These are phyloP conservation scores for Coelastrella sp. DNA, from an alignment of 139 green algal species.

Conservation along the genomic window DNA sequence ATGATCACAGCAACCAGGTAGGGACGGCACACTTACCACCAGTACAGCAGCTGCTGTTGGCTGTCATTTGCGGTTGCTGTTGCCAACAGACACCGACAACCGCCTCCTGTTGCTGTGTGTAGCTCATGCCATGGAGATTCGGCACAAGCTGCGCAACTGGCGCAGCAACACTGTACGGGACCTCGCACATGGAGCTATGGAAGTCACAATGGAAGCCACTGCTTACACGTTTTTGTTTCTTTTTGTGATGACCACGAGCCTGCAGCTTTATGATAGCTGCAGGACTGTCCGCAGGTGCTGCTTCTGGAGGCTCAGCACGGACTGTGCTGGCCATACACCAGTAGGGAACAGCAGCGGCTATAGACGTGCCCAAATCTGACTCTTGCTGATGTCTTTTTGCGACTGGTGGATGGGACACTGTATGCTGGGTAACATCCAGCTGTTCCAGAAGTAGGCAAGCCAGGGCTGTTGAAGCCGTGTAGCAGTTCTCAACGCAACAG, in stretches of 20 bases:
- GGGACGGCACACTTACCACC: not conserved
- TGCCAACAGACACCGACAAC: not conserved
- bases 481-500: not conserved
- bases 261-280: not conserved
- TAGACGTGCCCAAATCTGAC: not conserved
- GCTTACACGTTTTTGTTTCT: not conserved
- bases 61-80: not conserved
- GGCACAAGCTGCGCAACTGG: not conserved
- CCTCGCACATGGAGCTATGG: slow-evolving; percentile 7
- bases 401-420: not conserved
- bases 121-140: not conserved
- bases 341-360: not conserved
- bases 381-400: not conserved
- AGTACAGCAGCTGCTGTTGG: not conserved
- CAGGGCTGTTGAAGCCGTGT: not conserved
- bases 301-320: slow-evolving; percentile 2
- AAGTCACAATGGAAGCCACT: not conserved
- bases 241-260: not conserved
- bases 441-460: not conserved
- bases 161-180: not conserved
- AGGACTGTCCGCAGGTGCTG: not conserved
- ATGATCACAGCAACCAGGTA: not conserved
- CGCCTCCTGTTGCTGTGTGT: not conserved
- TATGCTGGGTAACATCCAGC: slow-evolving; percentile 36
- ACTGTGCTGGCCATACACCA: not conserved